phyloP scores from a whole-genome alignment of 2,329 filamentous ascomycete species.

The Raffaelea ambrosiae region DNA sequence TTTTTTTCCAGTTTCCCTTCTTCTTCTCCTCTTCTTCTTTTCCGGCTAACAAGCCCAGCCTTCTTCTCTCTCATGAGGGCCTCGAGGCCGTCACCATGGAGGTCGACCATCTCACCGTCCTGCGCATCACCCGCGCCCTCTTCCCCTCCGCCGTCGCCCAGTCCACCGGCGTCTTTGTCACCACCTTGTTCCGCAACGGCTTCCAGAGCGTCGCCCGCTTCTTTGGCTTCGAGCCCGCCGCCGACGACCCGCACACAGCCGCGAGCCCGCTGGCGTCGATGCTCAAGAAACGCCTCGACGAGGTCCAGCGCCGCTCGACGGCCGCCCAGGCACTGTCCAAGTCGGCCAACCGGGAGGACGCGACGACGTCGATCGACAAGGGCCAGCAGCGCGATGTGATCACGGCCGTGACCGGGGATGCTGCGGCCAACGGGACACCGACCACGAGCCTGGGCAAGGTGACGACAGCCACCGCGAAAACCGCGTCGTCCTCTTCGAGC shows the following conservation, averaged over 20 bases:
- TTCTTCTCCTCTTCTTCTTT: neutral
- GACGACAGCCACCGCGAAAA: too few species aligned
- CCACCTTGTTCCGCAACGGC: conserved; percentile 37
- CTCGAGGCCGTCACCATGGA: conserved; percentile 9
- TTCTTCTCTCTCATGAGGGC: conserved; percentile 8
- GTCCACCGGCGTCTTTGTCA: conserved; percentile 43
- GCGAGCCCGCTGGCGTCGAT: conserved; percentile 18
- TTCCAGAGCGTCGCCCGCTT: conserved; percentile 31
- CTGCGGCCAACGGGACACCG: too few species aligned
- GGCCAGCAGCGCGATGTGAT: neutral
- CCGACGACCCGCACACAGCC: neutral
- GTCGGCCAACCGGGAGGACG: neutral
- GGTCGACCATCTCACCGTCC: conserved; percentile 14
- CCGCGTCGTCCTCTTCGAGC: neutral
- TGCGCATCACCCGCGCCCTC: conserved; percentile 37
- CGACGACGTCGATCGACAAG: neutral
- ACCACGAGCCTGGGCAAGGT: too few species aligned
- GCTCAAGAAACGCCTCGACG: conserved; percentile 22
- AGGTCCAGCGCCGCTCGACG: conserved; percentile 13
- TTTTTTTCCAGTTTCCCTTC: neutral
- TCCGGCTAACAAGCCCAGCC: neutral
- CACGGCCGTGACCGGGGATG: too few species aligned
- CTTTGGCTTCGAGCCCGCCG: conserved; percentile 32
- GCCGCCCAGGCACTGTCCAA: conserved; percentile 5
- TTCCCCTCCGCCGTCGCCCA: conserved; percentile 44